phyloP scores from a whole-genome alignment of 306 rosid species.

The Vigna mungo region DNA sequence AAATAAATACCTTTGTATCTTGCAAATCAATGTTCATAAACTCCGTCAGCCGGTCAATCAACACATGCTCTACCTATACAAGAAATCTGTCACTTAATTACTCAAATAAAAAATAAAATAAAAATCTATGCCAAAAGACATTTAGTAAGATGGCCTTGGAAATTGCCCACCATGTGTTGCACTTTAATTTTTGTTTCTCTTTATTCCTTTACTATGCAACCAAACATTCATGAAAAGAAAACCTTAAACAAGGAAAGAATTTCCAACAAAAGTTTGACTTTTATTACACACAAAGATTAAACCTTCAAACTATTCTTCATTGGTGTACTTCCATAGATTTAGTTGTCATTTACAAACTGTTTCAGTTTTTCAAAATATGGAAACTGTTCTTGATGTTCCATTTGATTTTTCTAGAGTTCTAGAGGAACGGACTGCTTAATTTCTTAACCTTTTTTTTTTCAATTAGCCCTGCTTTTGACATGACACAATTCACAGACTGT shows the following conservation, averaged over 20 bases:
- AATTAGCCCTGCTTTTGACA: slow-evolving; percentile 25
- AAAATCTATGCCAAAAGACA: slow-evolving; percentile 15
- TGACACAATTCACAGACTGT: not conserved
- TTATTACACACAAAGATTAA: not conserved
- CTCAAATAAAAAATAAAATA: slow-evolving; percentile 31
- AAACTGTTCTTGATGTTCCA: slow-evolving; percentile 27
- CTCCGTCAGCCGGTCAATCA: slow-evolving; percentile 78
- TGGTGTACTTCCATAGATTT: slow-evolving; percentile 27
- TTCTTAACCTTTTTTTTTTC: not conserved
- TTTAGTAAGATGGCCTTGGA: slow-evolving; percentile 30
- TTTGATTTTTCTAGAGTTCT: slow-evolving; percentile 12
- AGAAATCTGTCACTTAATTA: slow-evolving; percentile 42
- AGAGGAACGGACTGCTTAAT: slow-evolving; percentile 21
- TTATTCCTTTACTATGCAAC: slow-evolving; percentile 20
- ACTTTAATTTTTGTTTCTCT: slow-evolving; percentile 13
- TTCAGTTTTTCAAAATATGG: slow-evolving; percentile 5
- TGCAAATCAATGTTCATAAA: slow-evolving; percentile 83
- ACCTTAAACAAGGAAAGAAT: slow-evolving; percentile 26
- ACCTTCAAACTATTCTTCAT: slow-evolving; percentile 24
- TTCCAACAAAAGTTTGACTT: slow-evolving; percentile 26
- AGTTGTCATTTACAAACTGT: slow-evolving; percentile 28
- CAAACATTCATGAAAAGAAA: slow-evolving; percentile 19
- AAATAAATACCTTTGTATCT: slow-evolving; percentile 71
- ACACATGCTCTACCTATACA: slow-evolving; percentile 90
- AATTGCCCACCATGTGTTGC: slow-evolving; percentile 9